Evolutionary conservation across 228 moss, liverwort and hornwort genomes (phyloP).

Genomic region (Sphagnum magellanicum): DNA sequence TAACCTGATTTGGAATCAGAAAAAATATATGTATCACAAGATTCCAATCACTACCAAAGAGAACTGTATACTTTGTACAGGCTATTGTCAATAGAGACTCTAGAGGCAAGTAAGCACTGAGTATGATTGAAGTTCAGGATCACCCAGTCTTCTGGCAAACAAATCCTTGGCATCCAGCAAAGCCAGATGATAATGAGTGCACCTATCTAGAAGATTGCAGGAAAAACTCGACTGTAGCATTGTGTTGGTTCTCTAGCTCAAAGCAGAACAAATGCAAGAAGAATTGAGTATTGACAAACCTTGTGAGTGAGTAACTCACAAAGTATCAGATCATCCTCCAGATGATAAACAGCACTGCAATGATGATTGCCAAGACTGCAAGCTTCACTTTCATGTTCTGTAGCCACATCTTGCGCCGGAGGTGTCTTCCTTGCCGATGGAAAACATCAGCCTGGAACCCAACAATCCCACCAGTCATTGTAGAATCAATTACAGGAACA

Average conservation of each 20-base stretch:
- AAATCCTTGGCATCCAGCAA: slow-evolving; percentile 34
- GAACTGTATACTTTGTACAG: no score
- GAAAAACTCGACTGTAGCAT: no score
- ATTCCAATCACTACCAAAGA: no score
- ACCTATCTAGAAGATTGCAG: no score
- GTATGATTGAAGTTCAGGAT: background rate
- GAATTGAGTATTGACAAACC: no score
- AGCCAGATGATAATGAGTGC: background rate
- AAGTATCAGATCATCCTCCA: slow-evolving; percentile 25
- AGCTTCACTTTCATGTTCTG: slow-evolving; percentile 95
- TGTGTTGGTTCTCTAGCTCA: no score
- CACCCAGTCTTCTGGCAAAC: slow-evolving; percentile 9
- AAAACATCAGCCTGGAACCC: slow-evolving; percentile 71
- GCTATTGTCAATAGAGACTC: background rate
- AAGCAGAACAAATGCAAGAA: no score
- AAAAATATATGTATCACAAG: no score
- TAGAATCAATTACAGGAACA: no score
- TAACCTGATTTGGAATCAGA: no score
- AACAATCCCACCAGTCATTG: background rate
- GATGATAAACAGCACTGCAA: slow-evolving; percentile 83
- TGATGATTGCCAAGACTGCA: slow-evolving; percentile 82
- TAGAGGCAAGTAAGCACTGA: background rate
- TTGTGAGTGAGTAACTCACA: slow-evolving; percentile 6
- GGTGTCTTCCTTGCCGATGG: slow-evolving; percentile 85
- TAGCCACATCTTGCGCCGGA: slow-evolving; percentile 97